Evolutionary conservation across 1,284 basidiomycete genomes (phyloP).

Genomic region (Dichomitus squalens): DNA sequence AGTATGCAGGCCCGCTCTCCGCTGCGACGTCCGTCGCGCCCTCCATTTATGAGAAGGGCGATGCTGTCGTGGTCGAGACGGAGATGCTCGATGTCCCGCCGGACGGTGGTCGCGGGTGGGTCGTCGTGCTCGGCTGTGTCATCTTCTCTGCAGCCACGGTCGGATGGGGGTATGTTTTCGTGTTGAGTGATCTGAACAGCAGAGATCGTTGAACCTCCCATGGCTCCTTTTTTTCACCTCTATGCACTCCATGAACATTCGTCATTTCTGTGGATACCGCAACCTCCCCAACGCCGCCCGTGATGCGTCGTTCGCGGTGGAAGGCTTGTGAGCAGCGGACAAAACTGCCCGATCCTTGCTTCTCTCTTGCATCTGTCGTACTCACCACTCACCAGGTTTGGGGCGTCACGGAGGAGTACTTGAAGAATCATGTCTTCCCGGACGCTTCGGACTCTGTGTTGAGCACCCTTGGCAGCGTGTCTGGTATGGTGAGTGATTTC

Average conservation of each 20-base stretch:
- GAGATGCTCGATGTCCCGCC: slow-evolving; percentile 22
- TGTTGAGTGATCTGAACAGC: background rate
- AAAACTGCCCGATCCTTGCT: slow-evolving; percentile 15
- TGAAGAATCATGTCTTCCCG: slow-evolving; percentile 23
- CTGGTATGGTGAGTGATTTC: slow-evolving; percentile 21
- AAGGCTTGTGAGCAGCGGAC: slow-evolving; percentile 29
- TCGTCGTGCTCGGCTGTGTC: slow-evolving; percentile 27
- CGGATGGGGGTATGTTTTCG: slow-evolving; percentile 26
- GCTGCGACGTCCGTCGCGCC: slow-evolving; percentile 20
- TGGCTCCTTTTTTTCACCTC: background rate
- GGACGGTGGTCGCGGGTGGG: slow-evolving; percentile 28
- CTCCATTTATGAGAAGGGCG: slow-evolving; percentile 17
- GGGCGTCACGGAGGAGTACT: slow-evolving; percentile 27
- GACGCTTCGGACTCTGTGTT: slow-evolving; percentile 23
- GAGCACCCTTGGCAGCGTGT: slow-evolving; percentile 24
- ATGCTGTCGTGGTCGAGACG: slow-evolving; percentile 2
- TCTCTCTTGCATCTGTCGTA: slow-evolving; percentile 7
- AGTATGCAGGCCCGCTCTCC: slow-evolving; percentile 16
- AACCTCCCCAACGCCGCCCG: slow-evolving; percentile 7
- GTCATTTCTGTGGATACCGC: background rate
- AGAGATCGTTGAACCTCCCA: background rate
- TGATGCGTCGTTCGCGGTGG: slow-evolving; percentile 10
- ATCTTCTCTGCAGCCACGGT: slow-evolving; percentile 25
- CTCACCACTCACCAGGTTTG: slow-evolving; percentile 24
- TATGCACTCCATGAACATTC: background rate